Percentiles rank a stretch among this genome's conserved stretches.
These are phyloP conservation scores for Globisporangium canariense DNA, from an alignment of 352 stramenopile species.

Conservation along the genomic window DNA sequence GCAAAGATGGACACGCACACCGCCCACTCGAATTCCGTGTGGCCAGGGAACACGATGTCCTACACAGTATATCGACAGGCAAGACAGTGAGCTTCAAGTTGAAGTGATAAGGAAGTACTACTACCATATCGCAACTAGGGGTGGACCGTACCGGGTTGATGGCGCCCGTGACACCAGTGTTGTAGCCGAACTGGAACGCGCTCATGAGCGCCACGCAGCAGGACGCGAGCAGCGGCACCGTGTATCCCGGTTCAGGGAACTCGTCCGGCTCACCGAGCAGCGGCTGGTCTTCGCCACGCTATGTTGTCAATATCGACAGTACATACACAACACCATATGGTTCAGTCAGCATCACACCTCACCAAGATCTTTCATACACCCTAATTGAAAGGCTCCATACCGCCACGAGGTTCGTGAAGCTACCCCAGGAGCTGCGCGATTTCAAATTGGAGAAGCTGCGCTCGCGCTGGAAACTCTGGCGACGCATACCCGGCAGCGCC, in stretches of 20 bases:
- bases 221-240: constrained; percentile 56
- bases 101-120: neutral
- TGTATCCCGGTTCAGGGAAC: constrained; percentile 66
- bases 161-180: constrained; percentile 64
- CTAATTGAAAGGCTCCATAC: neutral
- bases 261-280: constrained; percentile 50
- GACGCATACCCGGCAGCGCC: constrained; percentile 63
- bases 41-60: constrained; percentile 57
- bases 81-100: neutral
- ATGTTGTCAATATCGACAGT: neutral
- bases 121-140: neutral
- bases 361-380: neutral
- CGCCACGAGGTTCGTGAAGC: constrained; percentile 46
- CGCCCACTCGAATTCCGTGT: constrained; percentile 63
- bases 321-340: neutral
- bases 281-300: constrained; percentile 74
- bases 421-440: constrained; percentile 52
- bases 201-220: constrained; percentile 69
- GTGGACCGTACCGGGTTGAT: constrained; percentile 36
- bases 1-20: constrained; percentile 70
- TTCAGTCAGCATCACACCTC: neutral
- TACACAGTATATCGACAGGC: neutral
- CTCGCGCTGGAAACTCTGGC: constrained; percentile 69
- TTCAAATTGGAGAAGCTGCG: constrained; percentile 71
- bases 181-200: constrained; percentile 74